phyloP scores from a whole-genome alignment of 441 rosid genomes.

The Aquilaria agallochum region DNA sequence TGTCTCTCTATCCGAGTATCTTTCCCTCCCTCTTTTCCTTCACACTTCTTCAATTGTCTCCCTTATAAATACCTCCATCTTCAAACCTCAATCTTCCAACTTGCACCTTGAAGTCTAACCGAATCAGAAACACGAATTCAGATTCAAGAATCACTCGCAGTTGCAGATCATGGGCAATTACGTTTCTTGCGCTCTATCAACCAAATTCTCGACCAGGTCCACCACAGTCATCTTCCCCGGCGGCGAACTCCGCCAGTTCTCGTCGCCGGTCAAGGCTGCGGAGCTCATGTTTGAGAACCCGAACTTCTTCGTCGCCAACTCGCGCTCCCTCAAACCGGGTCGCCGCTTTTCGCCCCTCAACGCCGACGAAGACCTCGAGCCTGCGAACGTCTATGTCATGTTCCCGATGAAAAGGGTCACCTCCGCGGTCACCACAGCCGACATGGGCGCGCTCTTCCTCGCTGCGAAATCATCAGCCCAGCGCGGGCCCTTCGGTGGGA shows the following conservation, averaged over 20 bases:
- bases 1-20: too few relatives aligned
- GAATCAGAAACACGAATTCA: too few relatives aligned
- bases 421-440: slow-evolving; percentile 49
- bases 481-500: slow-evolving; percentile 25
- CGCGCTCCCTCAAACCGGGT: slow-evolving; percentile 49
- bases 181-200: slow-evolving; percentile 43
- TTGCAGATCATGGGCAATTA: slow-evolving; percentile 56
- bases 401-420: slow-evolving; percentile 61
- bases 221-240: slow-evolving; percentile 56
- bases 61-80: too few relatives aligned
- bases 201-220: slow-evolving; percentile 23
- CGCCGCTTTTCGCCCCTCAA: slow-evolving; percentile 50
- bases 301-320: slow-evolving; percentile 56
- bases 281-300: slow-evolving; percentile 86
- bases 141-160: too few relatives aligned
- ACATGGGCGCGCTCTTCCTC: slow-evolving; percentile 48
- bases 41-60: too few relatives aligned
- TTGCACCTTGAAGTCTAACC: too few relatives aligned
- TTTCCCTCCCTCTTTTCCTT: too few relatives aligned
- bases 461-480: slow-evolving; percentile 33
- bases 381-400: slow-evolving; percentile 47
- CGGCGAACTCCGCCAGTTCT: slow-evolving; percentile 51
- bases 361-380: slow-evolving; percentile 67
- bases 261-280: slow-evolving; percentile 55
- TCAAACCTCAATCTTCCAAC: too few relatives aligned